Conservation (phyloP, 2,329 filamentous ascomycete species). For the Claviceps citrina region DNA sequence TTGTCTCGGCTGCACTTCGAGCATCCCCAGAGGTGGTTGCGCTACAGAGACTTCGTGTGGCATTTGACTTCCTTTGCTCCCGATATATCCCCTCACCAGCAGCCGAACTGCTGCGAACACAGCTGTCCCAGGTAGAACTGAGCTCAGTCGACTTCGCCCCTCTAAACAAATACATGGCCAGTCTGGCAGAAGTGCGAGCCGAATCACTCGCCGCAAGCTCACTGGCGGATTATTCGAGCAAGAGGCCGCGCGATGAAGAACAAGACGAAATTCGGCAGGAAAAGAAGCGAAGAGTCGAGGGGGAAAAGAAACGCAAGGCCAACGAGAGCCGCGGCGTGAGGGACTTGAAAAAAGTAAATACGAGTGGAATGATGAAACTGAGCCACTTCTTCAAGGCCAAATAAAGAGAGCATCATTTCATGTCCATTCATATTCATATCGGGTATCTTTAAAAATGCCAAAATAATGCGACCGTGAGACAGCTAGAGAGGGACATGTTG, state of each 20-base stretch:
- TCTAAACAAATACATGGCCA: slow-evolving; percentile 52
- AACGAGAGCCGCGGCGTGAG: slow-evolving; percentile 60
- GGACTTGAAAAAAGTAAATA: slow-evolving; percentile 79
- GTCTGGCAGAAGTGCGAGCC: slow-evolving; percentile 50
- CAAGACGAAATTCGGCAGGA: slow-evolving; percentile 49
- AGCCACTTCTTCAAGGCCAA: slow-evolving; percentile 82
- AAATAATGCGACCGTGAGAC: neutral
- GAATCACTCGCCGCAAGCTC: slow-evolving; percentile 57
- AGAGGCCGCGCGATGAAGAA: slow-evolving; percentile 52
- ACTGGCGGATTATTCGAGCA: slow-evolving; percentile 54
- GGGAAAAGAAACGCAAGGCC: slow-evolving; percentile 68
- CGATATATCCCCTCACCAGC: slow-evolving; percentile 40
- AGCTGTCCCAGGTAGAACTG: slow-evolving; percentile 21
- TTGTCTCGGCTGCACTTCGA: slow-evolving; percentile 26
- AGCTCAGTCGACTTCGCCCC: slow-evolving; percentile 47
- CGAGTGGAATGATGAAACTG: slow-evolving; percentile 90
- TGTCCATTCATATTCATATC: slow-evolving; percentile 9
- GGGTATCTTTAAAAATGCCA: slow-evolving; percentile 16
- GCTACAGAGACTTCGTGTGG: slow-evolving; percentile 49
- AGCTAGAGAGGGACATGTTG: neutral
- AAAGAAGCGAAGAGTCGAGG: slow-evolving; percentile 74
- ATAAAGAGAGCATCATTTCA: slow-evolving; percentile 6
- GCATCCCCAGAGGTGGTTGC: slow-evolving; percentile 33
- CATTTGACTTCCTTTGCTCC: slow-evolving; percentile 48
- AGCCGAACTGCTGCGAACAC: slow-evolving; percentile 24